A percentile compares a stretch with the other conserved stretches of the same genome.
Conservation (phyloP, 441 rosid genomes). For the Jatropha multifida region DNA sequence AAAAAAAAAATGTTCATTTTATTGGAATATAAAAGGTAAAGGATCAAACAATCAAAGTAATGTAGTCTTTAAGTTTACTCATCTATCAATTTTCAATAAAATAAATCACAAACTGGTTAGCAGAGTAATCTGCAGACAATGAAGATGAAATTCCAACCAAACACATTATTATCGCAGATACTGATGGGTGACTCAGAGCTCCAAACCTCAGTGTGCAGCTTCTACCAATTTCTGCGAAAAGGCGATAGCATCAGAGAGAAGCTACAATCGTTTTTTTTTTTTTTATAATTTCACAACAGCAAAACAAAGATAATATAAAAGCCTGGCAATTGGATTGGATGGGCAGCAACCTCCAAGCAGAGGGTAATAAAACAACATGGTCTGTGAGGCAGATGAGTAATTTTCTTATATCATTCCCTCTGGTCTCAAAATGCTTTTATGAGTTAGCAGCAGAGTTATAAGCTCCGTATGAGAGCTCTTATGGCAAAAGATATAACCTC, state of each 20-base stretch:
- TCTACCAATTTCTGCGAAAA: constrained; percentile 53
- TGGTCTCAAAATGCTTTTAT: background rate
- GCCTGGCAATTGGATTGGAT: background rate
- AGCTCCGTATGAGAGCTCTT: background rate
- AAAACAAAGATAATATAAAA: background rate
- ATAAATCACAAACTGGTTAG: constrained; percentile 19
- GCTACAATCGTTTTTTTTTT: background rate
- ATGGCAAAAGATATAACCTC: background rate
- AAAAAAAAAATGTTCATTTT: background rate
- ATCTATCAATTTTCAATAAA: constrained; percentile 18
- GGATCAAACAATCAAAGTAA: constrained; percentile 18
- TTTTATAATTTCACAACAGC: background rate
- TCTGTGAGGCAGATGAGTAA: background rate
- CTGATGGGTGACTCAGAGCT: constrained; percentile 9
- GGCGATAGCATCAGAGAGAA: constrained; percentile 6
- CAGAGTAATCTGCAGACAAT: constrained; percentile 28
- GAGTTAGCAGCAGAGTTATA: background rate
- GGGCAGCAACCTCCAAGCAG: background rate
- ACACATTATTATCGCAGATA: constrained; percentile 38
- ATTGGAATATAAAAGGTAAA: constrained; percentile 13
- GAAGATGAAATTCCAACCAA: constrained; percentile 23
- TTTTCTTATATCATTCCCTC: constrained; percentile 3
- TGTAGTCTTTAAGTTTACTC: constrained; percentile 19
- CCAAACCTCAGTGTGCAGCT: constrained; percentile 48
- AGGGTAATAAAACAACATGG: background rate